These are phyloP conservation scores for Conticribra guillardii DNA, from an alignment of 108 stramenopile species.

Conservation along the genomic window DNA sequence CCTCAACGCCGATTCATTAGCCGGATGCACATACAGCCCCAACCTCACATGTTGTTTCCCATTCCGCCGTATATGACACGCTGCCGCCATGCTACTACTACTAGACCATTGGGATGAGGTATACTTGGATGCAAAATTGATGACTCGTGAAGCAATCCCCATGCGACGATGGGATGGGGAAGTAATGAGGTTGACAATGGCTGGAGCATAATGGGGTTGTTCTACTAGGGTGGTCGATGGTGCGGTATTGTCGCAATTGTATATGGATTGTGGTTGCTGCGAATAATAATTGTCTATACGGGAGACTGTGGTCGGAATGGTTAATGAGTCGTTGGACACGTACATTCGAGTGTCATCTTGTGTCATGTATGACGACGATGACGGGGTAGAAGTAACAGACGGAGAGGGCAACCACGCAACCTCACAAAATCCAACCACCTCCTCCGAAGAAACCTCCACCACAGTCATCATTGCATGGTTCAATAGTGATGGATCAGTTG, in stretches of 20 bases:
- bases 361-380: too few relatives aligned
- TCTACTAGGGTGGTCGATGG: neutral
- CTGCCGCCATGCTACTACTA: too few relatives aligned
- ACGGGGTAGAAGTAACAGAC: too few relatives aligned
- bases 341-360: neutral
- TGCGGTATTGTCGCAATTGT: too few relatives aligned
- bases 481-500: conserved; percentile 52
- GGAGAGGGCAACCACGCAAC: conserved; percentile 63
- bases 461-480: conserved; percentile 79
- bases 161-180: conserved; percentile 55
- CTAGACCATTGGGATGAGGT: conserved; percentile 43
- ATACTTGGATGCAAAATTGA: conserved; percentile 55
- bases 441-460: conserved; percentile 45
- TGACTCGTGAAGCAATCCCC: conserved; percentile 66
- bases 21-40: conserved; percentile 69
- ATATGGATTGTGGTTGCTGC: too few relatives aligned
- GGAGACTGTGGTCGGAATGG: too few relatives aligned
- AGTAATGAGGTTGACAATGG: conserved; percentile 71
- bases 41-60: conserved; percentile 13
- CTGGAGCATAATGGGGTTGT: conserved; percentile 36
- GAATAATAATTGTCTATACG: too few relatives aligned
- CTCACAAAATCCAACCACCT: conserved; percentile 77
- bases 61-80: neutral
- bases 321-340: too few relatives aligned
- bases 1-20: conserved; percentile 58